Evolutionary conservation across 2,329 filamentous ascomycete species (phyloP).

Genomic region (Neonectria faginata): DNA sequence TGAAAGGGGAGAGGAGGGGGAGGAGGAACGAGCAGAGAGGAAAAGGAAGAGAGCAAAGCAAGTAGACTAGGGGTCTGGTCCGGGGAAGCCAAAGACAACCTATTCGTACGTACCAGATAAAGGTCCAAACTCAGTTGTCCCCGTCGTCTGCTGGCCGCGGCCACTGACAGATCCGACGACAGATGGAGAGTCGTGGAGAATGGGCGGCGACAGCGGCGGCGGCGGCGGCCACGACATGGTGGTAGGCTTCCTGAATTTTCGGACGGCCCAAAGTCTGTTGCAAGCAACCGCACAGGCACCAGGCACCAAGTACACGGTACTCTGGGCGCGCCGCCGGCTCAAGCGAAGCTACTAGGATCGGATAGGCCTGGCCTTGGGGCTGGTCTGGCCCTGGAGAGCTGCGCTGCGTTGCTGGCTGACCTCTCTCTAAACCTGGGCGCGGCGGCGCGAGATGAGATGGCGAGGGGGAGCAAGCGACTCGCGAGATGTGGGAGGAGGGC

Average conservation of each 20-base stretch:
- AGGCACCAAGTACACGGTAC: neutral
- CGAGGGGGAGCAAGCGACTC: neutral
- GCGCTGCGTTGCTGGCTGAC: neutral
- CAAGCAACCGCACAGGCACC: neutral
- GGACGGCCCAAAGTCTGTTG: neutral
- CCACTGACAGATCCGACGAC: conserved; percentile 26
- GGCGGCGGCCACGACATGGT: conserved; percentile 2
- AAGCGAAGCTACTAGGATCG: neutral
- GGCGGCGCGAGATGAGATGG: neutral
- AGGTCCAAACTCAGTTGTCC: conserved; percentile 16
- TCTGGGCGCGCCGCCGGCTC: neutral
- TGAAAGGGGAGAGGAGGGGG: neutral
- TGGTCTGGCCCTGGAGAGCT: too few species aligned
- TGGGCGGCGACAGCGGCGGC: conserved; percentile 18
- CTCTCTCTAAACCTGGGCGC: conserved; percentile 1
- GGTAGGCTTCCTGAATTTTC: neutral
- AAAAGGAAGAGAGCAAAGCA: conserved; percentile 9
- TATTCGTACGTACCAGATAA: conserved; percentile 9
- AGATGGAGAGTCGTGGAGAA: conserved; percentile 24
- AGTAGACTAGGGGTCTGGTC: conserved; percentile 5
- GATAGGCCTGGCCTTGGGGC: neutral
- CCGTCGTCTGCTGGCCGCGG: conserved; percentile 14
- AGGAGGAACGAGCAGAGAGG: neutral
- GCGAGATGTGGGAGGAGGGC: conserved; percentile 13
- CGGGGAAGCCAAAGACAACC: conserved; percentile 17